Conservation (phyloP, 768 basidiomycete species). For the Amanita pallidorosea region DNA sequence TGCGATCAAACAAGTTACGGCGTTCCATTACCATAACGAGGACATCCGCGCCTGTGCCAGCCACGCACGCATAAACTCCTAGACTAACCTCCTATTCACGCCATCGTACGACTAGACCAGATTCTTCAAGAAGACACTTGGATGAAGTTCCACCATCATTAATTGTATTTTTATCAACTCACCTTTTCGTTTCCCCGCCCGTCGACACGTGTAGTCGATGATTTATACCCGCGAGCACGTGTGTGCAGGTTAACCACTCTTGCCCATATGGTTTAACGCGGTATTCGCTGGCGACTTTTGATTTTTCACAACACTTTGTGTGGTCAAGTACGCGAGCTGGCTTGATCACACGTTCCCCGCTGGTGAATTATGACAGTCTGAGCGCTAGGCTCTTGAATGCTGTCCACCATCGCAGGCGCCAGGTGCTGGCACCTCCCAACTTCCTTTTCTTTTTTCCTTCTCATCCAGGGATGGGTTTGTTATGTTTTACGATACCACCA, state of each 20-base stretch:
- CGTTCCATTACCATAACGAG: background rate
- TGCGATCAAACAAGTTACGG: background rate
- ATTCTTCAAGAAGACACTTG: background rate
- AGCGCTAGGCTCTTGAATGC: background rate
- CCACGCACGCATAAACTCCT: background rate
- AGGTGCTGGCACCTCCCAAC: too few species aligned
- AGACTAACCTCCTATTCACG: background rate
- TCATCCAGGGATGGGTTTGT: background rate
- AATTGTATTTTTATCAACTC: conserved; percentile 1
- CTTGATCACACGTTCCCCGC: background rate
- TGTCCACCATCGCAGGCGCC: background rate
- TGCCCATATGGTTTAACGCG: background rate
- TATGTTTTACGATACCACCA: background rate
- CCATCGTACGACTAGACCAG: background rate
- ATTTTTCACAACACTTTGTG: background rate
- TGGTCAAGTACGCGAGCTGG: background rate
- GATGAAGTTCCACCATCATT: background rate
- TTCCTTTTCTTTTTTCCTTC: background rate
- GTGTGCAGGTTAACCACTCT: background rate
- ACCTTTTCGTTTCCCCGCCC: background rate
- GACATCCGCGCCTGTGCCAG: background rate
- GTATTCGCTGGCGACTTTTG: background rate
- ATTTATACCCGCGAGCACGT: background rate
- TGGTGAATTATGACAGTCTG: background rate
- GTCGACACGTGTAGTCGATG: background rate